phyloP scores from a whole-genome alignment of 306 rosid species.

The Fagus crenata region DNA sequence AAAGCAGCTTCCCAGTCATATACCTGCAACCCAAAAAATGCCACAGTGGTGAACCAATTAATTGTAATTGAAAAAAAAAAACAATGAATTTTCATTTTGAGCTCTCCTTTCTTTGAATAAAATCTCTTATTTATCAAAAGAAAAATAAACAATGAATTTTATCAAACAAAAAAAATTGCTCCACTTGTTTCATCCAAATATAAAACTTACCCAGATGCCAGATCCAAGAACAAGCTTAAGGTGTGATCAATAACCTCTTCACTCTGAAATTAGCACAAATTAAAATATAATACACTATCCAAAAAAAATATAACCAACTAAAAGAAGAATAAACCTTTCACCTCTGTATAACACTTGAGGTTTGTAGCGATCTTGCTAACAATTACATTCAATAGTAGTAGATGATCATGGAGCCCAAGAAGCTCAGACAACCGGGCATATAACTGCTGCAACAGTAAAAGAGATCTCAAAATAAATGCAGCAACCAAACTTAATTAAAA shows the following conservation, averaged over 20 bases:
- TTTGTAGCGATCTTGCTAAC: constrained; percentile 85
- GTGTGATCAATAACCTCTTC: constrained; percentile 98
- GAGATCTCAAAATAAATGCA: constrained; percentile 31
- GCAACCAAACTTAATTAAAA: constrained; percentile 23
- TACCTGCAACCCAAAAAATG: constrained; percentile 47
- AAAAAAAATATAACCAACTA: constrained; percentile 3
- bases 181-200: constrained; percentile 17
- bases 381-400: constrained; percentile 65
- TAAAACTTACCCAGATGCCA: constrained; percentile 89
- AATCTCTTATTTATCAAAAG: no score
- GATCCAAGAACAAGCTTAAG: constrained; percentile 90
- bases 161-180: constrained; percentile 26
- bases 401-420: constrained; percentile 87
- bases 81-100: constrained; percentile 7
- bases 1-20: constrained; percentile 96
- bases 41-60: not conserved
- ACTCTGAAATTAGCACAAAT: constrained; percentile 56
- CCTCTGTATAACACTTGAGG: constrained; percentile 84
- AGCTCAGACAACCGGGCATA: constrained; percentile 86
- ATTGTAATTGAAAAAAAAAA: not conserved
- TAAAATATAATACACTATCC: constrained; percentile 17
- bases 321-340: constrained; percentile 24
- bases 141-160: constrained; percentile 14
- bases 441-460: constrained; percentile 68
- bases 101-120: no score